A percentile compares a stretch with the other conserved stretches of the same genome.
These are phyloP conservation scores for Eucalyptus paniculata DNA, from an alignment of 345 rosid species.

Conservation along the genomic window DNA sequence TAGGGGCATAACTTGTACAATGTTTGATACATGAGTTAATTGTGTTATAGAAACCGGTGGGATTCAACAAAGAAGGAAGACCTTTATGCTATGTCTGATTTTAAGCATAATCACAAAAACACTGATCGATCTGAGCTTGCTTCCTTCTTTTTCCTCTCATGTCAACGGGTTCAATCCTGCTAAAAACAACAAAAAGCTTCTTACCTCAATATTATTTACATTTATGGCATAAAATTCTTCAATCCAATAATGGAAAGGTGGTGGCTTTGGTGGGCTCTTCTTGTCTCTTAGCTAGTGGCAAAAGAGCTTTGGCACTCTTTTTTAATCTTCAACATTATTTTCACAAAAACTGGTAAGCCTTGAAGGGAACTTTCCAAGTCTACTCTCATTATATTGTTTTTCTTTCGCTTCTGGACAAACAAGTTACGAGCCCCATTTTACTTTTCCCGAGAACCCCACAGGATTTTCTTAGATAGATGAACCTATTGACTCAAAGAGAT, in stretches of 20 bases:
- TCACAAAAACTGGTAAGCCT: not conserved
- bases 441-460: too few species aligned
- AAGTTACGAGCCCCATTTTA: too few species aligned
- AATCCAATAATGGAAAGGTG: not conserved
- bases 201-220: too few species aligned
- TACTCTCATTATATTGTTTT: not conserved
- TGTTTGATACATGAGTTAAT: not conserved
- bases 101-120: not conserved
- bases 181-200: not conserved
- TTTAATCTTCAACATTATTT: not conserved
- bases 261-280: not conserved
- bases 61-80: not conserved
- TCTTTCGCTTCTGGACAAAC: too few species aligned
- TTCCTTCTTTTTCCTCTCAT: not conserved
- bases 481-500: too few species aligned
- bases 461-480: too few species aligned
- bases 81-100: not conserved
- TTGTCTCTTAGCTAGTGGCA: rapidly evolving
- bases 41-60: not conserved
- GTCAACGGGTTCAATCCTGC: not conserved
- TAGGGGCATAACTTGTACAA: not conserved
- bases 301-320: not conserved
- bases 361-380: not conserved
- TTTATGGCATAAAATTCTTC: too few species aligned
- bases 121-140: not conserved